Base-by-base conservation (phyloP, 768 basidiomycete genomes). In the Serpula lacrymans region DNA sequence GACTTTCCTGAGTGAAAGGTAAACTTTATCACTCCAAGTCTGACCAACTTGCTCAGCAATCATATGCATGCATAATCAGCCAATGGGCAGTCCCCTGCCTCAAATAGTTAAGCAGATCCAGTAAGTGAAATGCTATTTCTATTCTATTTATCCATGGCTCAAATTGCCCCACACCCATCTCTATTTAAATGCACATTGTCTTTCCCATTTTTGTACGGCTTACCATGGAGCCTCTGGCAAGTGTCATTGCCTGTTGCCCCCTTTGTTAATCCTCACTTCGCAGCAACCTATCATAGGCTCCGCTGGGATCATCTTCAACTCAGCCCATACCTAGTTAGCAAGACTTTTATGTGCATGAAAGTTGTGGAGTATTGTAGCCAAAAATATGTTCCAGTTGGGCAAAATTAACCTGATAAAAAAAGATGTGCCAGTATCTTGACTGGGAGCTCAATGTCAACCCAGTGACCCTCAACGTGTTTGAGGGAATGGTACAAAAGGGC, bases 301-400 rank as follows among this genome's bases (percentile, higher is more conserved):
- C 57, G 0, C 31, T 43, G 7, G 62, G 64, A 26, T 58, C 60
- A 0, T 43, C 55, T 2, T 64, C 60, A 6, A 60, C 59, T 3
- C 62, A 64, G 40, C 62, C 60, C 3, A 39, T 45, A 0, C 44
- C 54, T 0, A 43, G 42, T 5, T 51, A 58, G 7, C 50, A 52
- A 6, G 60, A 62, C 43, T 62, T 60, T 20, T 60, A 62, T 45
- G 90, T 92, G 27, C 86, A 93, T 58, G 87, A 88, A 90, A 91
- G 58, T 88, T 84, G 0, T 94, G 91, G 91, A 78, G 80, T 5
- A 85, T 93, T 32, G 91, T 94, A 28, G 90, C 87, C 0, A 88
- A 93, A 60, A 82, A 79, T 21, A 84, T 91, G 78, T 94, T 93
- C 53, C 74, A 71, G 3, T 58, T 87, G 1, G 69, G 77, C 23